Conservation (phyloP, 495 filamentous ascomycete genomes). For the Talaromyces thailandensis region DNA sequence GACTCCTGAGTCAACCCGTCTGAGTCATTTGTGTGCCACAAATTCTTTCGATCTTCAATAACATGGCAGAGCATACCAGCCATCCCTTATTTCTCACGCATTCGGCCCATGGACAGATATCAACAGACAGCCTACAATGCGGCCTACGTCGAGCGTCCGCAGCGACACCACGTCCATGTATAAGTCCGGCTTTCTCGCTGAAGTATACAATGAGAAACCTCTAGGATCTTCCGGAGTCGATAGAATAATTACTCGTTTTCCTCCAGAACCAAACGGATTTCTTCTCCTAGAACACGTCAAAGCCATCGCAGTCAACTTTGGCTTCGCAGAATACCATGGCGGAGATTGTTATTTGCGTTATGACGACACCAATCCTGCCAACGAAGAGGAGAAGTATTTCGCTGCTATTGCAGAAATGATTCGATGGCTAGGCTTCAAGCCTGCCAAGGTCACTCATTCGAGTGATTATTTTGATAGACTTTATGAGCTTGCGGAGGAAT, state of each 20-base stretch:
- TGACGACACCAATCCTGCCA: constrained; percentile 80
- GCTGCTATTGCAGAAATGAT: constrained; percentile 70
- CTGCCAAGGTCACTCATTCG: constrained; percentile 67
- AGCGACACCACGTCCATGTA: constrained; percentile 65
- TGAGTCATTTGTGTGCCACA: background rate
- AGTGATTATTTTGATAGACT: constrained; percentile 79
- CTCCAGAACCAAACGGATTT: constrained; percentile 70
- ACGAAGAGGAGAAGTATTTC: constrained; percentile 73
- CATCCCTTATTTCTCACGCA: too few species aligned
- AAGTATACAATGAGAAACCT: constrained; percentile 71
- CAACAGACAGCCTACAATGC: background rate
- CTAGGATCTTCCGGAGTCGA: constrained; percentile 5
- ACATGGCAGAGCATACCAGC: background rate
- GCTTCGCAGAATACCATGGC: constrained; percentile 78
- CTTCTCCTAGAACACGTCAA: constrained; percentile 69
- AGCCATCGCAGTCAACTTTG: constrained; percentile 96
- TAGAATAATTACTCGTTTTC: constrained; percentile 74
- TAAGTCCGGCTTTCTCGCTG: constrained; percentile 71
- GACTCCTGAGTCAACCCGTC: background rate
- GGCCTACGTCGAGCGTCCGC: constrained; percentile 9
- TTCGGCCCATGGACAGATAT: background rate
- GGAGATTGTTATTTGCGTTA: constrained; percentile 64
- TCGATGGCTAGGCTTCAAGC: constrained; percentile 77
- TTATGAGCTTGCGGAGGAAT: constrained; percentile 79
- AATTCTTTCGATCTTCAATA: background rate